phyloP scores from a whole-genome alignment of 139 green algal species.

The Nannochloris sp. region DNA sequence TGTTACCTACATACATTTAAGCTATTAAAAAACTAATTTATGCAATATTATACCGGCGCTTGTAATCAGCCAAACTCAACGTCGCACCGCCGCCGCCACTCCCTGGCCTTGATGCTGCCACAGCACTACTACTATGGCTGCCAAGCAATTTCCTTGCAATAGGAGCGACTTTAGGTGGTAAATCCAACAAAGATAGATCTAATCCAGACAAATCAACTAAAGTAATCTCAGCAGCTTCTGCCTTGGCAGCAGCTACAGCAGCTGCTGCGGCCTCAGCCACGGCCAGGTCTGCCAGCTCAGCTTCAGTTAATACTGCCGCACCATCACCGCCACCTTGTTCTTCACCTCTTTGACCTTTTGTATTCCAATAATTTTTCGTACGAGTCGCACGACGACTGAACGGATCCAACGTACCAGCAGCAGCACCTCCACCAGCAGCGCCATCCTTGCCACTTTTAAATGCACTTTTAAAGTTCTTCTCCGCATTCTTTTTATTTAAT shows the following conservation, averaged over 20 bases:
- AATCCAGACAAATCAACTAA: neutral
- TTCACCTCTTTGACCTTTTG: neutral
- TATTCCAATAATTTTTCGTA: constrained; percentile 31
- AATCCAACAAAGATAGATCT: neutral
- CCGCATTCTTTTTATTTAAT: constrained; percentile 39
- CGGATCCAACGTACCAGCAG: constrained; percentile 16
- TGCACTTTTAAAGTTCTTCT: constrained; percentile 32
- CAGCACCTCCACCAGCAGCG: neutral
- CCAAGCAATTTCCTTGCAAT: neutral
- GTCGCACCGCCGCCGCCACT: too few relatives aligned
- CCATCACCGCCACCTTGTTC: neutral
- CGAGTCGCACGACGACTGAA: constrained; percentile 32
- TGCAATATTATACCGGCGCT: too few relatives aligned
- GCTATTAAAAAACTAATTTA: too few relatives aligned
- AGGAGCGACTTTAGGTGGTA: neutral
- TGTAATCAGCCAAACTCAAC: too few relatives aligned
- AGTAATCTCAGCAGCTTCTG: neutral
- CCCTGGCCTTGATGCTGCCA: too few relatives aligned
- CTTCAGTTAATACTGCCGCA: too few relatives aligned
- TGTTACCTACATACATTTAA: too few relatives aligned
- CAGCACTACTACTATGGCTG: too few relatives aligned
- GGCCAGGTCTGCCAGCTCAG: too few relatives aligned
- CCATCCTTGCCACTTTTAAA: neutral
- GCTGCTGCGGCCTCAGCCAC: too few relatives aligned
- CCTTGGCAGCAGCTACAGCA: neutral